Evolutionary conservation across 148 eudicot genomes (phyloP), one percentile per base, ranked within the genome.

Genomic region (Beta vulgaris): DNA sequence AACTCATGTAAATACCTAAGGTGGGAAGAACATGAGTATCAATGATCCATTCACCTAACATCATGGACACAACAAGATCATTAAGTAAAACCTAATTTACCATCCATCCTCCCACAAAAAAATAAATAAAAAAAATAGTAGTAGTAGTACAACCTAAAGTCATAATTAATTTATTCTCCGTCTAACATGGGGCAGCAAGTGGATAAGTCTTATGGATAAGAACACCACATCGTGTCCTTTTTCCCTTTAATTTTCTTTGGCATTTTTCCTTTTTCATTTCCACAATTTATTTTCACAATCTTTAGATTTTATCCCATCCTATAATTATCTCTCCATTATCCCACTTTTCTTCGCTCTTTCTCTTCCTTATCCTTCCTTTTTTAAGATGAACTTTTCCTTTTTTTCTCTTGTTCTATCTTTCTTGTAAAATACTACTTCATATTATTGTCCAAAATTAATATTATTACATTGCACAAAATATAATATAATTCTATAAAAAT

Each of bases 201-300:
- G 83, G 83, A 80, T 75, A 80, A 80, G 79, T 80, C 49, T 39
- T 39, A 39, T 70, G 76, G 83, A 80, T 75, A 76, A 80, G 78
- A 80, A 68, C 82, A 61, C 79, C 82, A 75, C 77, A 34, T 73
- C 48, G n/a, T 67, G 75, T 48, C 37, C 44, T 68, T 37, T 68
- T 39, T 39, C 35, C n/a, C 42, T 9, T 35, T 73, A 44, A 19
- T 19, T 67, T 64, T 44, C 10, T 7, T 64, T 65, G n/a, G n/a
- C 63, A 25, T 48, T 60, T 28, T 18, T 1, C 21, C 10, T 14
- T 68, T 76, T 40, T 12, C 32, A 34, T 16, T 39, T 51, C 11
- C 12, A 62, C 19, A 34, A 39, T 26, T 12, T 0, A 15, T 37
- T 75, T 66, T 44, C 34, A 7, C 25, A 49, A 10, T 29, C 26